Base-by-base conservation (phyloP, 805 yeast species). In the Candida sonorensis region DNA sequence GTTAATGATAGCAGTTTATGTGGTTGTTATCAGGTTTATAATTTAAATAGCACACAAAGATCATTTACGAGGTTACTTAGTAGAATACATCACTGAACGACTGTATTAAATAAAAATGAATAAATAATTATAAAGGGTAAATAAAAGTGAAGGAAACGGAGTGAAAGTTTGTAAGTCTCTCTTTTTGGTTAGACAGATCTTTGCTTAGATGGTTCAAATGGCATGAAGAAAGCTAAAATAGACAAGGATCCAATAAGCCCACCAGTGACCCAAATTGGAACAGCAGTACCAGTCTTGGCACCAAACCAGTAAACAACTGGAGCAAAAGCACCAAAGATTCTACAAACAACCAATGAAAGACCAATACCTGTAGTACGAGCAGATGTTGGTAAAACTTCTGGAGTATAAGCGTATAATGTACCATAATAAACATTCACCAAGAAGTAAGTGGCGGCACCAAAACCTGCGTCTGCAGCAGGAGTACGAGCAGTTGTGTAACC, bases 401-500 rank as follows among this genome's bases (percentile, higher is more conserved):
- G 84, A 3, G 82, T 75, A 47, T 74, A 76, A 4, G 82, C 83
- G 45, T 75, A 77, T 14, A 77, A 54, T 15, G 72, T 69, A 4
- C 77, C 80, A 48, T 72, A 76, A 47, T 72, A 72, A 35, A 74
- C 60, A 51, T 66, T 61, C 36, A 66, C 45, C 35, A 62, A 60
- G 48, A 67, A 53, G 38, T 70, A 73, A 13, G 79, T 72, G 22
- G 69, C 67, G 10, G 69, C 53, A 22, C 64, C 58, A 31, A 67
- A 61, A 5, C 66, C 70, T 30, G 78, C 75, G 48, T 73, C 75
- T 59, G 65, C 74, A 5, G 67, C 57, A 28, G 72, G 59, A 0
- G 77, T 66, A 50, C 69, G 66, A 10, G 77, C 77, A 3, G 78
- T 71, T 10, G 84, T 77, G 41, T 78, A 76, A 28, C 76, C 77